A percentile compares a stretch with the other conserved stretches of the same genome.
Evolutionary conservation across 768 basidiomycete genomes (phyloP).

Genomic region (Hysterangium stoloniferum): DNA sequence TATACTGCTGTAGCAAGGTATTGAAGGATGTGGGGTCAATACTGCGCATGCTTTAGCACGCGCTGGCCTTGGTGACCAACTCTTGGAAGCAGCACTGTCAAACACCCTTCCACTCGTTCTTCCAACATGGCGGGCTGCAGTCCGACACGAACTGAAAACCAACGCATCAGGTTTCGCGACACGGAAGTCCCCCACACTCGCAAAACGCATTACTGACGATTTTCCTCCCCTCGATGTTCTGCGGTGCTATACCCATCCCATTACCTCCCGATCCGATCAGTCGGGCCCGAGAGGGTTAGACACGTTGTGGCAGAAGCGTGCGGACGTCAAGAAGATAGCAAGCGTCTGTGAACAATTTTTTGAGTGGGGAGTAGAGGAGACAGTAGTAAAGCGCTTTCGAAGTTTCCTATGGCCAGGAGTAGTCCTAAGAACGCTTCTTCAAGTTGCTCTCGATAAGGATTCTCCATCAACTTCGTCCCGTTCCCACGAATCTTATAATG

Average conservation of each 20-base stretch:
- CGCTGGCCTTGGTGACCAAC: slow-evolving; percentile 70
- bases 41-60: slow-evolving; percentile 74
- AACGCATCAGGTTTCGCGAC: slow-evolving; percentile 58
- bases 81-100: slow-evolving; percentile 50
- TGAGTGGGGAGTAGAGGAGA: slow-evolving; percentile 84
- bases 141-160: slow-evolving; percentile 59
- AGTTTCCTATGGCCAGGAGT: slow-evolving; percentile 76
- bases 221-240: slow-evolving; percentile 74
- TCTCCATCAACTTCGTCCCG: background rate
- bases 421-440: slow-evolving; percentile 63
- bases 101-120: slow-evolving; percentile 46
- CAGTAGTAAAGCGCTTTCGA: slow-evolving; percentile 77
- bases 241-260: slow-evolving; percentile 68
- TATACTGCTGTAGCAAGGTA: slow-evolving; percentile 30
- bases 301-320: slow-evolving; percentile 45
- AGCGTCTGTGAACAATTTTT: slow-evolving; percentile 80
- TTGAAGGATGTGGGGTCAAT: slow-evolving; percentile 57
- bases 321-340: slow-evolving; percentile 65
- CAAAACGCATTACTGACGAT: slow-evolving; percentile 51
- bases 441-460: slow-evolving; percentile 40
- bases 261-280: slow-evolving; percentile 60
- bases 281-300: slow-evolving; percentile 15
- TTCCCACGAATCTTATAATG: background rate
- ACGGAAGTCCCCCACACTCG: slow-evolving; percentile 55
- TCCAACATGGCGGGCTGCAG: slow-evolving; percentile 50